A percentile compares a stretch with the other conserved stretches of the same genome.
phyloP scores from a whole-genome alignment of 331 rosid species.

The Quercus phellos region DNA sequence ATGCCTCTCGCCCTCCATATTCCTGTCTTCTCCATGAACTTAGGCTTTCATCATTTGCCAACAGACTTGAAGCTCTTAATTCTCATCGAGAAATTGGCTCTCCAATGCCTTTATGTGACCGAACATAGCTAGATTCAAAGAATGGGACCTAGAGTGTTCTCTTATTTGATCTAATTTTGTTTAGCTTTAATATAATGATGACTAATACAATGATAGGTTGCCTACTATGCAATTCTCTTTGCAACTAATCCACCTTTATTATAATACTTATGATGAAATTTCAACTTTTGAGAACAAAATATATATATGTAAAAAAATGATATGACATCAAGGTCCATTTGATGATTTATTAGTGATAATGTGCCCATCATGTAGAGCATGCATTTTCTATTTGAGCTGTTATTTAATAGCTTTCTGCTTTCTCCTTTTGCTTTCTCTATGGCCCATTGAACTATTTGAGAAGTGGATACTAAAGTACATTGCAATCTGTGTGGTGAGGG shows the following conservation, averaged over 20 bases:
- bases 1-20: background rate
- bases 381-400: background rate
- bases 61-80: constrained; percentile 11
- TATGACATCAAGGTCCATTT: background rate
- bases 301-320: background rate
- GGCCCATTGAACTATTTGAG: background rate
- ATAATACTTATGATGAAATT: background rate
- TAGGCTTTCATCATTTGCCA: constrained; percentile 34
- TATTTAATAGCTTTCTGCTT: no score
- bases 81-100: constrained; percentile 22
- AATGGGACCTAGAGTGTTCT: background rate
- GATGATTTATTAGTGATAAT: background rate
- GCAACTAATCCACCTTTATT: background rate
- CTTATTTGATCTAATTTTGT: background rate
- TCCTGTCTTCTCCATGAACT: constrained; percentile 21
- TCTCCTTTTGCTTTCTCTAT: background rate
- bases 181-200: background rate
- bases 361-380: background rate
- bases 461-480: constrained; percentile 17
- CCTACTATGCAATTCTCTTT: background rate
- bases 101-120: background rate
- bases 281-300: background rate
- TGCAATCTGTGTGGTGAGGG: constrained; percentile 28
- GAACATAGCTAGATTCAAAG: background rate
- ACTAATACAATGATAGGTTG: background rate